Evolutionary conservation across 805 yeast genomes (phyloP).

Genomic region (Ogataea pini): DNA sequence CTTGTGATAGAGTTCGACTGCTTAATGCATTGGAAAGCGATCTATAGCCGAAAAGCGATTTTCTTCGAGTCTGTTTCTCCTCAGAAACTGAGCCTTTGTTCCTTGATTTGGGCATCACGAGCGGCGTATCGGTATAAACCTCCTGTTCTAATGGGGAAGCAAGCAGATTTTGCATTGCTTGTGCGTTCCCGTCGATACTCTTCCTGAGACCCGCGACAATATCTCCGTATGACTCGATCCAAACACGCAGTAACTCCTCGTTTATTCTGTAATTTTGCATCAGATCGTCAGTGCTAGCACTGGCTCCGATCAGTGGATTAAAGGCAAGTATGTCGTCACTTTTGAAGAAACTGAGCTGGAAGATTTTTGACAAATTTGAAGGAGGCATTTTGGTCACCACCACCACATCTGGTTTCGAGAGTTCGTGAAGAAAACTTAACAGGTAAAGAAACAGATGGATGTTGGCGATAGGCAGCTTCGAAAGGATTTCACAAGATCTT

Average conservation of each 20-base stretch:
- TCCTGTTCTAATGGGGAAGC: conserved; percentile 22
- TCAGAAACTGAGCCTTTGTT: conserved; percentile 16
- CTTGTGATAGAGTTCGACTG: conserved; percentile 19
- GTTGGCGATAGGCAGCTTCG: conserved; percentile 31
- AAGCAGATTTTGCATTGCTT: conserved; percentile 16
- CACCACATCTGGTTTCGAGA: conserved; percentile 26
- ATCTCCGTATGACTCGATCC: conserved; percentile 28
- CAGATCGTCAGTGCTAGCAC: conserved; percentile 29
- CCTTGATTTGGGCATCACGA: conserved; percentile 17
- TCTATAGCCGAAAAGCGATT: conserved; percentile 31
- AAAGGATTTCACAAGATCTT: conserved; percentile 10
- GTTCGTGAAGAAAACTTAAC: conserved; percentile 28
- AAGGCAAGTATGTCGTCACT: conserved; percentile 30
- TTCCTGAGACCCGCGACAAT: conserved; percentile 17
- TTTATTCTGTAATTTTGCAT: conserved; percentile 31
- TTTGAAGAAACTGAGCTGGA: conserved; percentile 40
- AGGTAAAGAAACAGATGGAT: conserved; percentile 35
- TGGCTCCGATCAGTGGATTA: conserved; percentile 20
- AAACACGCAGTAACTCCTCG: conserved; percentile 29
- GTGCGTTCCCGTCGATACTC: conserved; percentile 6
- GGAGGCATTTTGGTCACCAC: conserved; percentile 39
- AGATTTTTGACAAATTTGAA: conserved; percentile 39
- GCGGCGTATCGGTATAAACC: conserved; percentile 3
- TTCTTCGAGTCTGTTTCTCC: conserved; percentile 26
- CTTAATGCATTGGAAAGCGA: conserved; percentile 29